Evolutionary conservation across 73 alveolate species (phyloP).

Genomic region (Diophrys sp.): DNA sequence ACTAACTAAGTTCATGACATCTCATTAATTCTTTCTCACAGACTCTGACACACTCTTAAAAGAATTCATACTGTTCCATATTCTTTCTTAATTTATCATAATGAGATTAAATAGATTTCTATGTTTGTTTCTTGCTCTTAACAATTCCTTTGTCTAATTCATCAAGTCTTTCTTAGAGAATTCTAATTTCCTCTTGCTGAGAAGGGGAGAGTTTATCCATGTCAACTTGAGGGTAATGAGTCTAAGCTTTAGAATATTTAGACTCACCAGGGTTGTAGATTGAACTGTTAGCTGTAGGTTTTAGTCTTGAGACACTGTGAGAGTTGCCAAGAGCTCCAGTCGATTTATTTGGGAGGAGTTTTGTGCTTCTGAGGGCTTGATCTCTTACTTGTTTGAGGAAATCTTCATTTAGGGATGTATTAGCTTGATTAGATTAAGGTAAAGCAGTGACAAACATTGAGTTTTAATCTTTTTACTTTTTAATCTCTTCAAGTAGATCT

Average conservation of each 20-base stretch:
- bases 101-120: constrained; percentile 1
- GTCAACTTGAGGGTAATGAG: constrained; percentile 30
- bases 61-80: constrained; percentile 32
- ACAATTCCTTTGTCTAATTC: constrained; percentile 19
- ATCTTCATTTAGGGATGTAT: not conserved
- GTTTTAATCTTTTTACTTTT: not conserved
- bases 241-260: not conserved
- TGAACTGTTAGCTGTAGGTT: not conserved
- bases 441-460: not conserved
- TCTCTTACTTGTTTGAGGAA: not conserved
- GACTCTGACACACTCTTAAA: constrained; percentile 32
- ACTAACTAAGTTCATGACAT: constrained; percentile 21
- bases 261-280: not conserved
- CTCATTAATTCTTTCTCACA: constrained; percentile 48
- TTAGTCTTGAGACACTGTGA: not conserved
- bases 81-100: constrained; percentile 32
- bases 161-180: constrained; percentile 8
- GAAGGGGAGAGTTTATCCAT: constrained; percentile 24
- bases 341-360: constrained; percentile 1
- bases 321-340: too few relatives aligned
- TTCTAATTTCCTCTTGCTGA: constrained; percentile 22
- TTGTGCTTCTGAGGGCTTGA: not conserved
- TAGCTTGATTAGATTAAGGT: not conserved
- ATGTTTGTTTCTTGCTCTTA: constrained; percentile 1
- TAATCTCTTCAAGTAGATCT: constrained; percentile 23